These are phyloP conservation scores for Globisporangium parvum DNA, from an alignment of 352 stramenopile genomes.

Conservation along the genomic window DNA sequence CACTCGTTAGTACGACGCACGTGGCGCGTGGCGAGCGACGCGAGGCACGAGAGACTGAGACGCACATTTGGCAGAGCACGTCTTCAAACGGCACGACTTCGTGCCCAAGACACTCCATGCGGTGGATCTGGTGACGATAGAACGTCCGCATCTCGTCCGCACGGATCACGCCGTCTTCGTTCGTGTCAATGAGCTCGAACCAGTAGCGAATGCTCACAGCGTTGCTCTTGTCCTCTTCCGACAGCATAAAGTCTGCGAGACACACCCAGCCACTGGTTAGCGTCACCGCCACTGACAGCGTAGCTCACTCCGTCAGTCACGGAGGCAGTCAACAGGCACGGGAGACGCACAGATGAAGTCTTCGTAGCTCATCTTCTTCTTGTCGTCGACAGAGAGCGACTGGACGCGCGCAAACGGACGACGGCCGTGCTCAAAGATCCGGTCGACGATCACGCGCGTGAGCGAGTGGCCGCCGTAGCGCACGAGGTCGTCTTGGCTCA, in stretches of 20 bases:
- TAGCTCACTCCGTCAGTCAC: neutral
- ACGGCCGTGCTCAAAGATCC: slow-evolving; percentile 79
- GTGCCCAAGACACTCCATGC: slow-evolving; percentile 97
- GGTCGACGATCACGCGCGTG: slow-evolving; percentile 84
- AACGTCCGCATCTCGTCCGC: slow-evolving; percentile 95
- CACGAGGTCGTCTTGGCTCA: slow-evolving; percentile 78
- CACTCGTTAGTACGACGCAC: too few species aligned
- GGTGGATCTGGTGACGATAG: slow-evolving; percentile 92
- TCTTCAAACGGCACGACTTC: slow-evolving; percentile 98
- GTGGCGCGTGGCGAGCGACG: too few species aligned
- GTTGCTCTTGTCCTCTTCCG: slow-evolving; percentile 98
- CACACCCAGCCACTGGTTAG: neutral
- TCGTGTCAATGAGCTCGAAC: slow-evolving; percentile 98
- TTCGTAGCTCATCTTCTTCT: slow-evolving; percentile 89
- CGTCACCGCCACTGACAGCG: neutral
- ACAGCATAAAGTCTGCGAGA: slow-evolving; percentile 95
- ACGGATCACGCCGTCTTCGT: slow-evolving; percentile 95
- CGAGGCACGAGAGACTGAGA: slow-evolving; percentile 13
- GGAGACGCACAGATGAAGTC: slow-evolving; percentile 82
- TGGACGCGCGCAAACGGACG: slow-evolving; percentile 81
- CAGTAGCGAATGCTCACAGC: slow-evolving; percentile 95
- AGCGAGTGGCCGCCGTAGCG: slow-evolving; percentile 80
- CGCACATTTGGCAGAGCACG: slow-evolving; percentile 98
- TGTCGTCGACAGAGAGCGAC: slow-evolving; percentile 66
- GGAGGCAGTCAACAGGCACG: neutral